Conservation (phyloP, 345 rosid genomes). For the Eucalyptus camaldulensis region DNA sequence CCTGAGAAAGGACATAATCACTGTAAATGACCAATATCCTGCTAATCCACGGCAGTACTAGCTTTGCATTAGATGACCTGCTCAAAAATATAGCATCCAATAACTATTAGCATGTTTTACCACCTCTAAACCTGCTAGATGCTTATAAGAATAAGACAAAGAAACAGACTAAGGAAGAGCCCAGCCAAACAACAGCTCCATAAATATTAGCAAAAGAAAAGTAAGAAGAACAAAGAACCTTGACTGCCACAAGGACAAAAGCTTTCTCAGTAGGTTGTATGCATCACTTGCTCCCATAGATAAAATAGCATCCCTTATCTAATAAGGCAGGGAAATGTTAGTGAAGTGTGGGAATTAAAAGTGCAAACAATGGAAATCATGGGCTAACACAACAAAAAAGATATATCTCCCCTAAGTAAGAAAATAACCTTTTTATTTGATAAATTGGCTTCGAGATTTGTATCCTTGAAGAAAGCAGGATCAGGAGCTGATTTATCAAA, state of each 20-base stretch:
- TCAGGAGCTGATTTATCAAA: constrained; percentile 5
- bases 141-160: background rate
- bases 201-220: background rate
- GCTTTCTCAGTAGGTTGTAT: constrained; percentile 44
- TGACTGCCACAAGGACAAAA: constrained; percentile 71
- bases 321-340: background rate
- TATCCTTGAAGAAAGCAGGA: constrained; percentile 24
- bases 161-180: background rate
- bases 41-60: constrained; percentile 72
- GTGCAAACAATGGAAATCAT: background rate
- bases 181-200: background rate
- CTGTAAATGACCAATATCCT: constrained; percentile 66
- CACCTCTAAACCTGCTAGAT: background rate
- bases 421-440: constrained; percentile 65
- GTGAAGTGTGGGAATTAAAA: background rate
- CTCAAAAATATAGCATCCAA: background rate
- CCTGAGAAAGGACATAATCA: constrained; percentile 36
- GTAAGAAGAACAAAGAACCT: constrained; percentile 30
- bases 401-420: background rate
- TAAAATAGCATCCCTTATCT: constrained; percentile 62
- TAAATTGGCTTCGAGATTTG: constrained; percentile 43
- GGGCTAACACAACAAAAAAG: background rate
- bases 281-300: constrained; percentile 62
- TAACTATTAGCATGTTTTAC: background rate
- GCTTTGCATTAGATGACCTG: constrained; percentile 49